A percentile compares a stretch with the other conserved stretches of the same genome.
Evolutionary conservation across 805 yeast species (phyloP).

Genomic region (Nakazawaea wyomingensis): DNA sequence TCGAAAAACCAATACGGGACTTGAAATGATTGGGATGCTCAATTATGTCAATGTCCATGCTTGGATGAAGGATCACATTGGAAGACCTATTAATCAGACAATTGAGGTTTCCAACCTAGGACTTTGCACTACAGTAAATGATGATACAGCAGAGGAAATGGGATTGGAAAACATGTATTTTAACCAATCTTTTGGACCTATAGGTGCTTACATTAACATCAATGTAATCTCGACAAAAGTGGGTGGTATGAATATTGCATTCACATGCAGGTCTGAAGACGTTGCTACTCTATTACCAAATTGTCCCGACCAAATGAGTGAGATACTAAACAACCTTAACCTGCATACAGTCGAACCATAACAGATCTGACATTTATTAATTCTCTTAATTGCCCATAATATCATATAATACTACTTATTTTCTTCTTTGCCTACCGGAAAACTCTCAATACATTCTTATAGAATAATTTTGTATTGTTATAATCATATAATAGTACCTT

Average conservation of each 20-base stretch:
- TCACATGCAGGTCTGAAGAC: background rate
- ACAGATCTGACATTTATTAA: too few relatives aligned
- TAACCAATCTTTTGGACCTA: slow-evolving; percentile 6
- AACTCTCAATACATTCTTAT: too few relatives aligned
- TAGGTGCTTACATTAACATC: background rate
- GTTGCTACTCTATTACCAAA: too few relatives aligned
- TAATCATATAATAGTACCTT: too few relatives aligned
- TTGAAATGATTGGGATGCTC: slow-evolving; percentile 5
- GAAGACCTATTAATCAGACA: background rate
- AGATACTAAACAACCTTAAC: too few relatives aligned
- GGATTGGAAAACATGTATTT: slow-evolving; percentile 3
- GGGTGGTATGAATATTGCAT: slow-evolving; percentile 10
- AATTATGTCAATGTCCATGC: background rate
- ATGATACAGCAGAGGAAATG: background rate
- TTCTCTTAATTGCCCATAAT: too few relatives aligned
- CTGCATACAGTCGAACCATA: too few relatives aligned
- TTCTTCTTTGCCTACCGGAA: too few relatives aligned
- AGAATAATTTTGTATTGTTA: too few relatives aligned
- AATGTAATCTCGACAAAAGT: slow-evolving; percentile 2
- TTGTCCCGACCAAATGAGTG: too few relatives aligned
- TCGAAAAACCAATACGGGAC: background rate
- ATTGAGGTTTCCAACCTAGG: slow-evolving; percentile 9
- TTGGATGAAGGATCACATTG: background rate
- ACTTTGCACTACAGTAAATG: background rate
- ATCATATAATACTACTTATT: too few relatives aligned